Percentiles rank a stretch among this genome's conserved stretches.
Evolutionary conservation across 306 rosid species (phyloP).

Genomic region (Cucurbita pepo): DNA sequence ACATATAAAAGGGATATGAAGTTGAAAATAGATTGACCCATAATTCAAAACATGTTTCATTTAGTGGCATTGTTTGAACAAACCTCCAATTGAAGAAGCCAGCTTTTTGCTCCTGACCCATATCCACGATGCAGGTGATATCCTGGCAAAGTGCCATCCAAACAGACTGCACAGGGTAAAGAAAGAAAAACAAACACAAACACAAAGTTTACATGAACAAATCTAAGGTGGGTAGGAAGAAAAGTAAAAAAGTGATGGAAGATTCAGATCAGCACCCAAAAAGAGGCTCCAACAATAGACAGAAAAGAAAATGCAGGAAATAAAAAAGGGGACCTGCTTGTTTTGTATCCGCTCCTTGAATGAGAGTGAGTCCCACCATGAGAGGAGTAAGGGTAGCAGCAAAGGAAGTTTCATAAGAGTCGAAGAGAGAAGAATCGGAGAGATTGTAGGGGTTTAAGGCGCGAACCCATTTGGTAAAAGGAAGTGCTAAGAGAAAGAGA

Average conservation of each 20-base stretch:
- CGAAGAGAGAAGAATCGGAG: conserved; percentile 45
- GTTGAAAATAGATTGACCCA: neutral
- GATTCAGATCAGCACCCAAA: neutral
- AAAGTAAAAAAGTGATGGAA: neutral
- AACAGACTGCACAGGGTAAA: conserved; percentile 42
- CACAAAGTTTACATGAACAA: neutral
- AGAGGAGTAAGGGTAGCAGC: conserved; percentile 11
- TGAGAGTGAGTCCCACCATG: conserved; percentile 69
- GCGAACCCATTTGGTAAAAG: conserved; percentile 31
- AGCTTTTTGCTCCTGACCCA: conserved; percentile 75
- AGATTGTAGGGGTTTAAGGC: conserved; percentile 31
- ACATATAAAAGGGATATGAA: neutral
- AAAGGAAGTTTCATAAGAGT: conserved; percentile 31
- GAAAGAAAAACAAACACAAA: neutral
- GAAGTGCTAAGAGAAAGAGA: conserved; percentile 21
- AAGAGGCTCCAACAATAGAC: neutral
- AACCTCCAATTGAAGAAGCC: conserved; percentile 97
- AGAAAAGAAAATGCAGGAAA: neutral
- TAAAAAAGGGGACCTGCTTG: conserved; percentile 51
- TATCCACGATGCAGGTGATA: conserved; percentile 72
- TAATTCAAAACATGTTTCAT: neutral
- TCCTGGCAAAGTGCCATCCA: conserved; percentile 92
- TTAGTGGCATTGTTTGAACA: conserved; percentile 7
- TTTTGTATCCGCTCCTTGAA: conserved; percentile 53
- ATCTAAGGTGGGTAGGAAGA: neutral